Base-by-base conservation (phyloP, 176 grass and related monocot genomes). In the Raddia distichophylla region DNA sequence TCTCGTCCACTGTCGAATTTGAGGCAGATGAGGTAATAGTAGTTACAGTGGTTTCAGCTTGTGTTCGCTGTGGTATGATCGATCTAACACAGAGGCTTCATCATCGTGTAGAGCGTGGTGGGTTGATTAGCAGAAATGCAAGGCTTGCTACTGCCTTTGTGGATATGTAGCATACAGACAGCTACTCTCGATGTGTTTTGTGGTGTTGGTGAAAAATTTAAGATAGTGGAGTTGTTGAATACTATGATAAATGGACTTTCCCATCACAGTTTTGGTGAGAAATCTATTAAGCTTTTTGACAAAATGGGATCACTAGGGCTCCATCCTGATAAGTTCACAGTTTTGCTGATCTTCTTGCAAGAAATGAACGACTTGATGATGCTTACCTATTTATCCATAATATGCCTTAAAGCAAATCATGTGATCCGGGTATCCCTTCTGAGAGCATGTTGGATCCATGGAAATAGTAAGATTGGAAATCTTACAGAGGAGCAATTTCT, bases 171-270 rank as follows among this genome's bases (percentile, higher is more conserved):
- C 71, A 85, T 91, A 56, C 70, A 91, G 47, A 71, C 58, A 60
- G 92, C 89, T 78, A n/a, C n/a, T n/a, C 43, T 91, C 53, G 80
- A 91, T 55, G 76, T 94, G 56, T 94, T 94, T 71, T 40, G 0
- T 34, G 45, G 70, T 18, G 50, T 83, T 0, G 18, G 8, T 59
- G 60, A 82, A 52, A 52, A 71, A 65, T 64, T 76, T 40, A 91
- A 84, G 71, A 90, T 84, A 7, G 80, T 94, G 16, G 84, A 79
- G 15, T 76, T 94, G 53, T 91, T 88, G 81, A 91, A 80, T 60
- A 80, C 83, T 62, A 87, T 94, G 85, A 91, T 94, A 65, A 63
- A 70, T 50, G 92, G 92, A 60, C 57, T 91, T 35, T 86, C 86
- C 33, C 77, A 81, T 42, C 62, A 32, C 35, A 87, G 84, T 33